These are phyloP conservation scores for Candida ficus DNA, from an alignment of 805 yeast genomes.

Conservation along the genomic window DNA sequence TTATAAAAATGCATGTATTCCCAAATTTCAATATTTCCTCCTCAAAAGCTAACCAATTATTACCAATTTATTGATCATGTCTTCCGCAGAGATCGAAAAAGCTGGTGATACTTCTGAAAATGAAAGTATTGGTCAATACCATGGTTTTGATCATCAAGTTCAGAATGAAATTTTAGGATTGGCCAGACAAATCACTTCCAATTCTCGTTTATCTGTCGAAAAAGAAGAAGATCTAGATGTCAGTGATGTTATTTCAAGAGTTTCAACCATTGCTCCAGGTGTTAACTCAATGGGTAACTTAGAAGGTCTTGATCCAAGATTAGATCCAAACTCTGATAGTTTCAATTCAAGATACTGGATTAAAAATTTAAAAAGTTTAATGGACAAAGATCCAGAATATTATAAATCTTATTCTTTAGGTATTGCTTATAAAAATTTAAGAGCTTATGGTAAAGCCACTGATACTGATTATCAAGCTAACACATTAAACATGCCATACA, in stretches of 20 bases:
- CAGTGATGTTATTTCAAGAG: constrained; percentile 13
- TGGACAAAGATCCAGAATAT: constrained; percentile 52
- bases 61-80: background rate
- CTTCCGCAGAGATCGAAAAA: constrained; percentile 4
- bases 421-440: constrained; percentile 50
- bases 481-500: constrained; percentile 38
- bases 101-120: background rate
- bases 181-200: constrained; percentile 34
- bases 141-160: constrained; percentile 13
- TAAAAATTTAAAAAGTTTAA: constrained; percentile 47
- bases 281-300: constrained; percentile 28
- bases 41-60: too few relatives aligned
- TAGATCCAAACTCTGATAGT: constrained; percentile 54
- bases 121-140: constrained; percentile 3
- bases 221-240: constrained; percentile 5
- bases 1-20: too few relatives aligned
- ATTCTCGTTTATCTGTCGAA: constrained; percentile 9
- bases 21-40: too few relatives aligned
- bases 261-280: constrained; percentile 32
- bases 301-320: constrained; percentile 33
- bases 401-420: constrained; percentile 55
- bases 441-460: constrained; percentile 56
- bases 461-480: constrained; percentile 66
- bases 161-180: constrained; percentile 29
- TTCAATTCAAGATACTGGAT: constrained; percentile 63